phyloP scores from a whole-genome alignment of 805 yeast genomes.

The Candida gorgasii region DNA sequence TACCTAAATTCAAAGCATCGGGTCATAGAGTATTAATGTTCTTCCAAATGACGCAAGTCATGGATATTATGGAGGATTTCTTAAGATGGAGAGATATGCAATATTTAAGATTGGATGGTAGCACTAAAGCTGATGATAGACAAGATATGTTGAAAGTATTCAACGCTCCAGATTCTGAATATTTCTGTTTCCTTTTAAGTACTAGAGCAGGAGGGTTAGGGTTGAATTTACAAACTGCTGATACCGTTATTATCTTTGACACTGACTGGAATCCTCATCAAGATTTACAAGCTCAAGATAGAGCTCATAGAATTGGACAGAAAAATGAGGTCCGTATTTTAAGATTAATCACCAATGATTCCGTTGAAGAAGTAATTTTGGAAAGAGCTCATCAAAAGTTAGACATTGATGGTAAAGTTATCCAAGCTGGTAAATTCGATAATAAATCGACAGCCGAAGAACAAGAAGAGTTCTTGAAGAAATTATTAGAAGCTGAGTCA shows the following conservation, averaged over 20 bases:
- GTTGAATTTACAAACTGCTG: conserved; percentile 82
- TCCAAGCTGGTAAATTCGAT: conserved; percentile 89
- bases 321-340: conserved; percentile 83
- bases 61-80: conserved; percentile 89
- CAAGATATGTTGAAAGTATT: conserved; percentile 69
- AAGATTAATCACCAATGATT: conserved; percentile 76
- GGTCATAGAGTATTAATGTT: conserved; percentile 81
- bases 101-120: conserved; percentile 78
- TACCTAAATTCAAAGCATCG: conserved; percentile 71
- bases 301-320: conserved; percentile 90
- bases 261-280: conserved; percentile 93
- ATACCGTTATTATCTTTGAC: conserved; percentile 82
- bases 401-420: conserved; percentile 86
- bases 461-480: conserved; percentile 76
- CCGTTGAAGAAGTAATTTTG: conserved; percentile 80
- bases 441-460: conserved; percentile 85
- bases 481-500: conserved; percentile 70
- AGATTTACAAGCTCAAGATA: conserved; percentile 87
- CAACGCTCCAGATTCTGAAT: conserved; percentile 74
- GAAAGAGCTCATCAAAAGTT: conserved; percentile 82
- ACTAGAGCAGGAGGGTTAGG: conserved; percentile 93
- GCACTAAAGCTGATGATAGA: conserved; percentile 83
- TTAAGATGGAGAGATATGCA: conserved; percentile 65
- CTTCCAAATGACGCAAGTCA: conserved; percentile 87
- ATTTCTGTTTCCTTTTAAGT: conserved; percentile 74